Evolutionary conservation across 768 basidiomycete species (phyloP), one percentile per base, ranked within the genome.

Genomic region (Rhodotorula kratochvilovae): DNA sequence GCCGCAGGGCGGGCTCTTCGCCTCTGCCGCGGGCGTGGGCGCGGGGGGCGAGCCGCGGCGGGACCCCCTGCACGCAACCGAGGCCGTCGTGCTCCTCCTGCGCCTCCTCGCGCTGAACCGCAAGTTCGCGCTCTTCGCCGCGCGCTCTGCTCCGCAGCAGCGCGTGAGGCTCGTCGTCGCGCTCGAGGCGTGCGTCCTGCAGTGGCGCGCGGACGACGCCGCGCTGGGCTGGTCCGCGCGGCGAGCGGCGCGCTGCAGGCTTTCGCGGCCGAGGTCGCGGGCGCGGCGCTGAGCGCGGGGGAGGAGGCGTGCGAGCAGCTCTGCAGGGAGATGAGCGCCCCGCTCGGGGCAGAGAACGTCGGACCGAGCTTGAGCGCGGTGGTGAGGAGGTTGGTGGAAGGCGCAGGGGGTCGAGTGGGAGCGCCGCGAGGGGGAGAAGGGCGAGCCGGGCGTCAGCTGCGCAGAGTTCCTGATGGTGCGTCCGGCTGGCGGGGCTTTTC

Each of bases 191-290:
- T 63, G 79, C 83, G 36, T 84, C 82, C 85, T 89, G 74, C 88
- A 92, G 75, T 89, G 92, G 76, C 87, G 89, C 79, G 85, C 86
- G 3, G 86, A 89, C 85, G 15, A 85, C 91, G 92, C 66, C 45
- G 90, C 94, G 81, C 90, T 74, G 93, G 93, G 0, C 82, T 96
- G 17, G 90, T 93, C 77, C 86, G 95, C 67, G 88, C 90, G 10
- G 82, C 94, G 43, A 92, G 92, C 7, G 97, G 95, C 80, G 89
- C 96, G 71, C 83, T 98, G 10, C 96, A 98, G 78, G 88, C 90
- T 6, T 81, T 99, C 46, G 94, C 93, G 5, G 89, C 92, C 0
- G 92, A 96, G 76, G 84, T 85, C 42, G 82, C 85, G n/a, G n/a
- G n/a, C 0, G 95, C 97, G 77, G 90, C 89, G 3, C 76, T 80